Percentiles rank a stretch among this genome's conserved stretches.
Conservation (phyloP, 805 yeast genomes). For the Candida sonorensis region DNA sequence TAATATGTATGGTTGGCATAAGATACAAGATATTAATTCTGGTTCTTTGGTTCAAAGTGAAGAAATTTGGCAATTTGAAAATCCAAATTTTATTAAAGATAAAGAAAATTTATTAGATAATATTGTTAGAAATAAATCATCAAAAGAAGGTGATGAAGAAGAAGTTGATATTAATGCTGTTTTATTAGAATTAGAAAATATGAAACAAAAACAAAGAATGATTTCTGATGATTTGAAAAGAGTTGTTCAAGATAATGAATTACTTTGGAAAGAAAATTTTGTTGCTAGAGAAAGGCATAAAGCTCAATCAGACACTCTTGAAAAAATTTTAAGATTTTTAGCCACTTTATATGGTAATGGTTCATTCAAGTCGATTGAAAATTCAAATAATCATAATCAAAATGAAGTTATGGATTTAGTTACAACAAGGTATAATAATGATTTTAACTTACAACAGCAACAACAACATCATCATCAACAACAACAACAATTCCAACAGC, state of each 20-base stretch:
- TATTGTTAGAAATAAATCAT: slow-evolving; percentile 67
- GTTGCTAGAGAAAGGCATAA: slow-evolving; percentile 79
- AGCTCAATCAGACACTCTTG: slow-evolving; percentile 81
- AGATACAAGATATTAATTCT: slow-evolving; percentile 83
- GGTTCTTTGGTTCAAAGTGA: slow-evolving; percentile 65
- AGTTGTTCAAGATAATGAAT: slow-evolving; percentile 78
- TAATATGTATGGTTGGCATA: slow-evolving; percentile 99
- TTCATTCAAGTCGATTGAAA: slow-evolving; percentile 37
- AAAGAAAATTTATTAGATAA: slow-evolving; percentile 80
- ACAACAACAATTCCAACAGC: slow-evolving; percentile 1
- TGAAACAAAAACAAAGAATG: slow-evolving; percentile 71
- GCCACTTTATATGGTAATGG: slow-evolving; percentile 75
- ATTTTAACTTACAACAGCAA: slow-evolving; percentile 4
- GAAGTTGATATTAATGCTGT: slow-evolving; percentile 46
- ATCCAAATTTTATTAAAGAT: slow-evolving; percentile 69
- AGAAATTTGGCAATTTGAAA: slow-evolving; percentile 85
- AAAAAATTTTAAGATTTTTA: slow-evolving; percentile 78
- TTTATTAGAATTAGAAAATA: slow-evolving; percentile 63
- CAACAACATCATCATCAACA: slow-evolving; percentile 6
- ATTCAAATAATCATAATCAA: slow-evolving; percentile 18
- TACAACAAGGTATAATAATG: slow-evolving; percentile 6
- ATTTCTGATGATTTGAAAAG: slow-evolving; percentile 81
- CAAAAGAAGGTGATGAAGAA: slow-evolving; percentile 35
- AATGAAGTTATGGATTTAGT: slow-evolving; percentile 16
- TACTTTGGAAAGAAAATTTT: slow-evolving; percentile 86